Conservation (phyloP, 169 alveolate genomes). For the Plasmodium blacklocki region DNA sequence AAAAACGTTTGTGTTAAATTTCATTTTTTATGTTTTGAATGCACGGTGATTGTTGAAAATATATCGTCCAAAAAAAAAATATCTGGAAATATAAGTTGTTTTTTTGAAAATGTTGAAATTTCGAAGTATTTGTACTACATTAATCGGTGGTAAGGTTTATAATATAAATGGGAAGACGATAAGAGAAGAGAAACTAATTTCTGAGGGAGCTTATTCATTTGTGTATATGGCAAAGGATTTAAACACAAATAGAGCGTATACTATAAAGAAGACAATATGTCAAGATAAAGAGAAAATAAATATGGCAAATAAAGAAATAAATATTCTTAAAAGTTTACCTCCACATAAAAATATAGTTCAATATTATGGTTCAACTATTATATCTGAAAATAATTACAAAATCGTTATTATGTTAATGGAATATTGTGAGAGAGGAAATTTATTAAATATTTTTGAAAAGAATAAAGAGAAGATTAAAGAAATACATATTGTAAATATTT, state of each 20-base stretch:
- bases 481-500: conserved; percentile 79
- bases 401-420: conserved; percentile 74
- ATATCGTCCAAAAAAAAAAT: no score
- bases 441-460: conserved; percentile 84
- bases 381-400: conserved; percentile 24
- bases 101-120: conserved; percentile 39
- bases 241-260: conserved; percentile 77
- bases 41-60: no score
- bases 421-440: conserved; percentile 78
- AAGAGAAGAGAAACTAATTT: conserved; percentile 67
- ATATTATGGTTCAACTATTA: conserved; percentile 63
- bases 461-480: conserved; percentile 85
- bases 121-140: conserved; percentile 60
- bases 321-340: conserved; percentile 62
- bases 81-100: background rate
- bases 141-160: conserved; percentile 63
- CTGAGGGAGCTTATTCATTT: conserved; percentile 87
- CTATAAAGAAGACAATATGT: conserved; percentile 81
- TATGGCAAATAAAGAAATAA: conserved; percentile 81
- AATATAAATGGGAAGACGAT: conserved; percentile 67
- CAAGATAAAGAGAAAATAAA: conserved; percentile 74
- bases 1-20: no score
- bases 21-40: no score
- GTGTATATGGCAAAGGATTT: conserved; percentile 83
- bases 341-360: conserved; percentile 76